Evolutionary conservation across 768 basidiomycete species (phyloP).

Genomic region (Coprinellus micaceus): DNA sequence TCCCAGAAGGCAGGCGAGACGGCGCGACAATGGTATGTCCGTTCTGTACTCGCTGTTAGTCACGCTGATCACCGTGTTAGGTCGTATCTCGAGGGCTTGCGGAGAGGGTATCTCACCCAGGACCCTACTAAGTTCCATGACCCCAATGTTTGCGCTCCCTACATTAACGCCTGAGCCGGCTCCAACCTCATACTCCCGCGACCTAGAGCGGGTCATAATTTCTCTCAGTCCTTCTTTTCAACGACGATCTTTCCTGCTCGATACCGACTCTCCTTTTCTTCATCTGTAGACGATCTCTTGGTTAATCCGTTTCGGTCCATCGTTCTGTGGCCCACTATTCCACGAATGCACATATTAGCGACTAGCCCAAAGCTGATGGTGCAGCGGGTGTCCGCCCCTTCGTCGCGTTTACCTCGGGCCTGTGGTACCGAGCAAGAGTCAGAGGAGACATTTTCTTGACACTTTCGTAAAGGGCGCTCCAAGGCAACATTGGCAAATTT

Average conservation of each 20-base stretch:
- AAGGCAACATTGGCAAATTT: too few relatives aligned
- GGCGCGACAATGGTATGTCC: conserved; percentile 61
- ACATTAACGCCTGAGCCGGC: conserved; percentile 21
- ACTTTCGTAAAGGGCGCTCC: too few relatives aligned
- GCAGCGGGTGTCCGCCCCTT: too few relatives aligned
- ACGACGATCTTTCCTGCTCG: not conserved
- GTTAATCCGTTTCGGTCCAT: too few relatives aligned
- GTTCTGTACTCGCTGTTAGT: not conserved
- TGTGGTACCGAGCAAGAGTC: too few relatives aligned
- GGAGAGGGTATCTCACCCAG: conserved; percentile 55
- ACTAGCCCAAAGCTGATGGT: too few relatives aligned
- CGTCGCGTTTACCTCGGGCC: too few relatives aligned
- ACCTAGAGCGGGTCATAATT: not conserved
- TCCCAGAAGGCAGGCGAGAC: conserved; percentile 46
- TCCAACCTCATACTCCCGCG: not conserved
- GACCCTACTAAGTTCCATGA: conserved; percentile 57
- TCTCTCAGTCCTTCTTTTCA: not conserved
- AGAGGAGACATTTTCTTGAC: too few relatives aligned
- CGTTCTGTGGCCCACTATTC: too few relatives aligned
- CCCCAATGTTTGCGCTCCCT: conserved; percentile 61
- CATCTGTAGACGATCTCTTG: too few relatives aligned
- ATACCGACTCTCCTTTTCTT: not conserved
- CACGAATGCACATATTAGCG: too few relatives aligned
- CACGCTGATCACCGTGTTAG: conserved; percentile 29
- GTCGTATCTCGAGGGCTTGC: conserved; percentile 66